Base-by-base conservation (phyloP, 2,329 filamentous ascomycete species). In the Talaromyces sp. region DNA sequence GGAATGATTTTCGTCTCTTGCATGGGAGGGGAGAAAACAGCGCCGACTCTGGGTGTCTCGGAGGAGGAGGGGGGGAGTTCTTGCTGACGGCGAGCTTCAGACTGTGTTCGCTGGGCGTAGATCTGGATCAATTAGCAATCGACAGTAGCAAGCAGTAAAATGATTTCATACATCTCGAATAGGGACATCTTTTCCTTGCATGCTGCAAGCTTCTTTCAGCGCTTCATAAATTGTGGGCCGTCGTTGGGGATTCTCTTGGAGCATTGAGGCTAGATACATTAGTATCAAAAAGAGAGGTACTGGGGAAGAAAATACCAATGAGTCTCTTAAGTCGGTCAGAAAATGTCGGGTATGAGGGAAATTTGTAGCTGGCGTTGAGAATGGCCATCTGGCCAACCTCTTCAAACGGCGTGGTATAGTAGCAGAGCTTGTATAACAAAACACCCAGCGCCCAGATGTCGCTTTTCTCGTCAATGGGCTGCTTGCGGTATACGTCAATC, bases 371-470 rank as follows among this genome's bases (percentile, higher is more conserved):
- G 57, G 95, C 95, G 72, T 98, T 98, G 64, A 99, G 80, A 65
- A 99, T 99, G 13, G 95, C 95, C 80, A 98, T 90, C 78, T 97
- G 93, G 28, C 95, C 95, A 72, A 96, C 92, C 65, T 98, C 93
- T 77, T 99, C 95, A 70, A 99, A 99, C 0, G 95, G 95, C 6
- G 95, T 99, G 1, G 95, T 99, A 77, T 99, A 99, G 77, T 98
- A 99, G 80, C 95, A 99, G 64, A 99, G 83, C 81, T 99, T 99
- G 81, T 99, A 99, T 59, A 99, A 78, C 62, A 99, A 80, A 49
- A 99, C 95, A 5, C 95, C 95, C 64, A 99, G 79, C 0, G 95
- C 95, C 95, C 93, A 99, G 32, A 99, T 97, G 75, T 99, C 95
- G 55, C 93, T 96, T 80, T 99, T 99, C 79, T 99, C 95, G 72